These are phyloP conservation scores for Globisporangium nodosum DNA, from an alignment of 352 stramenopile genomes.

Conservation along the genomic window DNA sequence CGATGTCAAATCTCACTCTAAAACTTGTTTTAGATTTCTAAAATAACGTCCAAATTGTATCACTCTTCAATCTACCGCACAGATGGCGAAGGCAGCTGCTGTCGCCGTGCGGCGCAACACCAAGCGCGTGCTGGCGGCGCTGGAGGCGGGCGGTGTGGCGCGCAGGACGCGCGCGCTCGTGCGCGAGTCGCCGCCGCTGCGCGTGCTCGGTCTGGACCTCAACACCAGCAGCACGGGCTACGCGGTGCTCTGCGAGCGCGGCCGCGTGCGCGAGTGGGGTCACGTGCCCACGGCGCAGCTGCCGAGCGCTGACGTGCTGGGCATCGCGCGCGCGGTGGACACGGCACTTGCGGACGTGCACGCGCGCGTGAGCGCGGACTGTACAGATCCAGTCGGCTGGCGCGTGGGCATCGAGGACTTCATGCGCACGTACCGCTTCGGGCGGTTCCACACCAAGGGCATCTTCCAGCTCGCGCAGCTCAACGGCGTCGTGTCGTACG, in stretches of 20 bases:
- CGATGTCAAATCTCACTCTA: background rate
- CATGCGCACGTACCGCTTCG: constrained; percentile 76
- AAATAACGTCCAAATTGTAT: too few relatives aligned
- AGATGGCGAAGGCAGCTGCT: background rate
- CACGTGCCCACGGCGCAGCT: constrained; percentile 59
- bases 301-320: constrained; percentile 56
- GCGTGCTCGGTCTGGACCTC: constrained; percentile 74
- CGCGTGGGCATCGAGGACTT: constrained; percentile 82
- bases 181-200: constrained; percentile 25
- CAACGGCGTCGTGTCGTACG: constrained; percentile 81
- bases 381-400: constrained; percentile 25
- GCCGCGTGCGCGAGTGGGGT: constrained; percentile 47
- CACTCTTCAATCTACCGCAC: too few relatives aligned
- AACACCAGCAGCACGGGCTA: constrained; percentile 85
- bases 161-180: constrained; percentile 21
- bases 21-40: background rate
- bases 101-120: constrained; percentile 34
- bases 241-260: constrained; percentile 49
- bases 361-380: constrained; percentile 4
- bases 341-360: constrained; percentile 30
- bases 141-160: constrained; percentile 25
- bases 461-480: constrained; percentile 85
- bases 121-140: constrained; percentile 47
- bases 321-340: constrained; percentile 51
- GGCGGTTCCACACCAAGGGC: constrained; percentile 74